These are phyloP conservation scores for Middelhovenomyces tepae DNA, from an alignment of 805 yeast genomes.

Conservation along the genomic window DNA sequence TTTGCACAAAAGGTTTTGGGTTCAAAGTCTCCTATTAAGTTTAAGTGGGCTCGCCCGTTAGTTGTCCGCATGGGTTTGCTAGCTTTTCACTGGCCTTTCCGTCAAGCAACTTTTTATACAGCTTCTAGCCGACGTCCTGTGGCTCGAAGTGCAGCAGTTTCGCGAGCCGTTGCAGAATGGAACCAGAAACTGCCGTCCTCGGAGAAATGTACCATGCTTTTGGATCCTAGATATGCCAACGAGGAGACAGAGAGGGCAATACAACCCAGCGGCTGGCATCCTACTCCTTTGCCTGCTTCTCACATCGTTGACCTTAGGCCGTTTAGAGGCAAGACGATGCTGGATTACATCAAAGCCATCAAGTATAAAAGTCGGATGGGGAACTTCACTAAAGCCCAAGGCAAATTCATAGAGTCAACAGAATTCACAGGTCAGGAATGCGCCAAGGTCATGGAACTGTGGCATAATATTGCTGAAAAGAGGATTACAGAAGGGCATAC, in stretches of 20 bases:
- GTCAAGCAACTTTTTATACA: constrained; percentile 33
- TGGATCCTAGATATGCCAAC: constrained; percentile 33
- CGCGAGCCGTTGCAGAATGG: constrained; percentile 32
- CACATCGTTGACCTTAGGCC: constrained; percentile 36
- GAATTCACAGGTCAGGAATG: constrained; percentile 30
- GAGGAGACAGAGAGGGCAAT: constrained; percentile 29
- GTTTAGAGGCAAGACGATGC: constrained; percentile 24
- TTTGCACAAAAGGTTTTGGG: constrained; percentile 25
- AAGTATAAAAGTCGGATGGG: constrained; percentile 34
- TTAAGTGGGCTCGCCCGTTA: too few relatives aligned
- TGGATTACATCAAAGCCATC: constrained; percentile 33
- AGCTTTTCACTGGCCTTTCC: constrained; percentile 40
- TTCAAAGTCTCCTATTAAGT: constrained; percentile 24
- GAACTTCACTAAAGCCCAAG: constrained; percentile 29
- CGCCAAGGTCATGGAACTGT: constrained; percentile 26
- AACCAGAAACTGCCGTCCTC: constrained; percentile 22
- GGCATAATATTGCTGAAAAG: constrained; percentile 34
- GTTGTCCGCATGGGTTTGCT: constrained; percentile 34
- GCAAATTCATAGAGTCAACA: constrained; percentile 28
- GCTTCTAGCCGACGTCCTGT: constrained; percentile 33
- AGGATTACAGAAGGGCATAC: constrained; percentile 32
- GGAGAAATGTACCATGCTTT: constrained; percentile 28
- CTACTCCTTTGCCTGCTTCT: constrained; percentile 30
- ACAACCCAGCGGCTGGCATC: constrained; percentile 32
- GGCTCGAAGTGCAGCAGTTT: constrained; percentile 34